A percentile compares a stretch with the other conserved stretches of the same genome.
phyloP scores from a whole-genome alignment of 805 yeast species.

The Kuraishia floccosa region DNA sequence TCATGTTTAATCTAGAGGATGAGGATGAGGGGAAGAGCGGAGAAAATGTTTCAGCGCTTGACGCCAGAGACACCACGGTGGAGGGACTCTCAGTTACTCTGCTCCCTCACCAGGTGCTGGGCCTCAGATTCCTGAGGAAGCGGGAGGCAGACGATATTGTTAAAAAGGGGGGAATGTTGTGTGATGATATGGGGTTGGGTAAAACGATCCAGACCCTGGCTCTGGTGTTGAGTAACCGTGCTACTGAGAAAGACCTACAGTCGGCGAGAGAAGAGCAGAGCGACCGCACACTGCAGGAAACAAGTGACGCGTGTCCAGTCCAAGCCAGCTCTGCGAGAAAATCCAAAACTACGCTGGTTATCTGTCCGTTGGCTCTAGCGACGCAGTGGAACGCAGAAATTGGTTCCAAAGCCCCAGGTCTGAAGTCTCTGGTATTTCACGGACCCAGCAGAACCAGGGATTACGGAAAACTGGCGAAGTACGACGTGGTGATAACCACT shows the following conservation, averaged over 20 bases:
- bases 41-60: neutral
- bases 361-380: slow-evolving; percentile 29
- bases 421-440: slow-evolving; percentile 17
- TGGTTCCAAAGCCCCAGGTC: slow-evolving; percentile 19
- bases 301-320: slow-evolving; percentile 1
- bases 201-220: slow-evolving; percentile 75
- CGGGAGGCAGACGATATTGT: slow-evolving; percentile 20
- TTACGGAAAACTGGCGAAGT: slow-evolving; percentile 6
- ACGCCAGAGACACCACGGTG: slow-evolving; percentile 12
- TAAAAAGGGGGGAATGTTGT: slow-evolving; percentile 48
- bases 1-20: slow-evolving; percentile 2
- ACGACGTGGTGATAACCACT: slow-evolving; percentile 24
- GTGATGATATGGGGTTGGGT: slow-evolving; percentile 90
- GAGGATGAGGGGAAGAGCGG: slow-evolving; percentile 1
- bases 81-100: slow-evolving; percentile 26
- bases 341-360: slow-evolving; percentile 22
- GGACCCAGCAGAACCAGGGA: slow-evolving; percentile 13
- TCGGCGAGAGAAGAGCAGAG: neutral
- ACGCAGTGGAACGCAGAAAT: slow-evolving; percentile 30
- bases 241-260: slow-evolving; percentile 4
- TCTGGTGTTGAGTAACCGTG: slow-evolving; percentile 25
- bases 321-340: slow-evolving; percentile 6
- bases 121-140: slow-evolving; percentile 25
- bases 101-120: slow-evolving; percentile 34
- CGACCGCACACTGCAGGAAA: slow-evolving; percentile 3